Percentiles rank a stretch among this genome's conserved stretches.
These are phyloP conservation scores for Perkinsus chesapeaki DNA, from an alignment of 169 alveolate genomes.

Conservation along the genomic window DNA sequence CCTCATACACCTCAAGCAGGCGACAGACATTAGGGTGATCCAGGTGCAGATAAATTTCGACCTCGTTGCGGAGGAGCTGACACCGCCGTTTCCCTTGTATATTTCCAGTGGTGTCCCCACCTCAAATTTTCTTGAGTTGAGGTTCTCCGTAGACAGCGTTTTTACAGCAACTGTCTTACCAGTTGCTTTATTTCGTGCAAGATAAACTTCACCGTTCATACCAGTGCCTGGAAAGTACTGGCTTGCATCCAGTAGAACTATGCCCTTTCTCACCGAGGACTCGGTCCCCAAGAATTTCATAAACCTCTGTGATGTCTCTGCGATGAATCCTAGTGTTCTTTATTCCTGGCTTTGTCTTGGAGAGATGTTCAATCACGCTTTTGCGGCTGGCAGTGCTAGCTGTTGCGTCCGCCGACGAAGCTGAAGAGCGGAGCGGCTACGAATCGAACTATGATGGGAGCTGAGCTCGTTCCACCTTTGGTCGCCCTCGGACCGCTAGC, in stretches of 20 bases:
- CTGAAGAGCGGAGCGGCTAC: not conserved
- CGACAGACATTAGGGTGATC: slow-evolving; percentile 40
- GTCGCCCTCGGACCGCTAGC: not conserved
- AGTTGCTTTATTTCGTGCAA: not conserved
- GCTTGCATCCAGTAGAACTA: not conserved
- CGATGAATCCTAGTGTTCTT: not conserved
- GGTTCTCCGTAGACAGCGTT: not conserved
- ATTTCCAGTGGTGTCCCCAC: not conserved
- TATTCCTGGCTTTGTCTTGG: not conserved
- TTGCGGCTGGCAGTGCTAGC: not conserved
- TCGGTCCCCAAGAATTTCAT: not conserved
- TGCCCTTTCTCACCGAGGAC: not conserved
- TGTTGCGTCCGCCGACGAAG: not conserved
- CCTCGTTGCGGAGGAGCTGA: slow-evolving; percentile 29
- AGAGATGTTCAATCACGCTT: not conserved
- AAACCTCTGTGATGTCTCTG: not conserved
- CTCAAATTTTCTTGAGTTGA: not conserved
- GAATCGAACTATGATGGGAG: not conserved
- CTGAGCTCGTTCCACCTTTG: not conserved
- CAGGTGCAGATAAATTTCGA: slow-evolving; percentile 19
- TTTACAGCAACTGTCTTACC: not conserved
- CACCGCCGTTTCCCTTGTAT: not conserved
- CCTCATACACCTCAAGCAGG: slow-evolving; percentile 33
- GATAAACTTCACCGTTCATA: not conserved
- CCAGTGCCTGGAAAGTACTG: not conserved